Conservation (phyloP, 2,329 filamentous ascomycete genomes). For the Tetracladium maxilliforme region DNA sequence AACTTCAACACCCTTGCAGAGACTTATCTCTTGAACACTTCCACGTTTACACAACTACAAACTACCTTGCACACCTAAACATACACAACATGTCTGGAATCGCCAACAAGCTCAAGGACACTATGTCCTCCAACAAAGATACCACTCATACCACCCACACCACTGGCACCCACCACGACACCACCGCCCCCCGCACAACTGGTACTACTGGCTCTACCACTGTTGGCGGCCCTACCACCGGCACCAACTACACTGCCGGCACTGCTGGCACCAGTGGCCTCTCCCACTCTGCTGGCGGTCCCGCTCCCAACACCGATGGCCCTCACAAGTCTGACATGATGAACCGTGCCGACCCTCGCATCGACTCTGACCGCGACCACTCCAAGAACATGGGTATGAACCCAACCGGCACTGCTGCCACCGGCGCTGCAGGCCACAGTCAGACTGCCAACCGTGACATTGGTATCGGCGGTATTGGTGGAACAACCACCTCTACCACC, state of each 20-base stretch:
- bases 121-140: constrained; percentile 14
- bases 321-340: constrained; percentile 19
- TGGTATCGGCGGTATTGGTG: no score
- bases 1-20: constrained; percentile 1
- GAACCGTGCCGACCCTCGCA: constrained; percentile 23
- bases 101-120: constrained; percentile 31
- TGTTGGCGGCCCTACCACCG: constrained; percentile 7
- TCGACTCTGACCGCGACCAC: constrained; percentile 15
- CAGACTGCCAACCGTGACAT: no score
- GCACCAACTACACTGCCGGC: constrained; percentile 10
- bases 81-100: constrained; percentile 25
- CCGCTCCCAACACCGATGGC: constrained; percentile 15
- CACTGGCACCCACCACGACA: constrained; percentile 4
- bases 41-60: background rate
- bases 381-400: constrained; percentile 1
- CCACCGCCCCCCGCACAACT: constrained; percentile 6
- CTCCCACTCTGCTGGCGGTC: constrained; percentile 4
- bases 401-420: constrained; percentile 1
- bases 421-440: background rate
- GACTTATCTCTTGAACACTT: no score
- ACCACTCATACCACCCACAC: constrained; percentile 7
- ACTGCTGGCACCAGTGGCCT: constrained; percentile 7
- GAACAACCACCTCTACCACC: no score
- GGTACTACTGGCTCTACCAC: constrained; percentile 5
- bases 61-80: background rate